Percentiles rank a stretch among this genome's conserved stretches.
Evolutionary conservation across 306 rosid genomes (phyloP).

Genomic region (Corylus heterophylla): DNA sequence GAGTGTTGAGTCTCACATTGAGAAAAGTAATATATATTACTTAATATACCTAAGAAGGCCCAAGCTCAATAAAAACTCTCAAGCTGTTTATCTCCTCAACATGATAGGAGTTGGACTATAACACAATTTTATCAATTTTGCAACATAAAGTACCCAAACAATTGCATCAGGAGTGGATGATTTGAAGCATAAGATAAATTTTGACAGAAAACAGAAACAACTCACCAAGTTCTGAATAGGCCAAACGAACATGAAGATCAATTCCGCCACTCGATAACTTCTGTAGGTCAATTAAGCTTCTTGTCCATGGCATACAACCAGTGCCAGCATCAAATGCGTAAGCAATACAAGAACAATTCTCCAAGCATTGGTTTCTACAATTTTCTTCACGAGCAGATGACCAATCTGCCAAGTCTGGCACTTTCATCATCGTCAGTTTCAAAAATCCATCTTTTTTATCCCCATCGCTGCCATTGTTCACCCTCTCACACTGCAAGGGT

Average conservation of each 20-base stretch:
- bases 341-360: neutral
- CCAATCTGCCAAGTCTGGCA: conserved; percentile 17
- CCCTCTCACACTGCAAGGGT: conserved; percentile 26
- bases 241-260: neutral
- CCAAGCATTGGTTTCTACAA: neutral
- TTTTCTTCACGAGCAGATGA: neutral
- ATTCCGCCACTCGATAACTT: neutral
- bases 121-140: too few relatives aligned
- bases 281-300: neutral
- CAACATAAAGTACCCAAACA: too few relatives aligned
- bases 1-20: too few relatives aligned
- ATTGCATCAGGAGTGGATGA: too few relatives aligned
- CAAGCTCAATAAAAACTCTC: too few relatives aligned
- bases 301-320: neutral
- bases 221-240: conserved; percentile 1
- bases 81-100: too few relatives aligned
- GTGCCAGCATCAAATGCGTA: neutral
- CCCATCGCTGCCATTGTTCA: neutral
- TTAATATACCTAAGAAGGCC: too few relatives aligned
- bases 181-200: too few relatives aligned
- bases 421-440: conserved; percentile 14
- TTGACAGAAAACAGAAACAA: neutral
- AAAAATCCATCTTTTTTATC: conserved; percentile 27
- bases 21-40: too few relatives aligned
- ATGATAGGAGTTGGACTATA: too few relatives aligned